A percentile compares a stretch with the other conserved stretches of the same genome.
Evolutionary conservation across 306 rosid species (phyloP).

Genomic region (Vigna nakashimae): DNA sequence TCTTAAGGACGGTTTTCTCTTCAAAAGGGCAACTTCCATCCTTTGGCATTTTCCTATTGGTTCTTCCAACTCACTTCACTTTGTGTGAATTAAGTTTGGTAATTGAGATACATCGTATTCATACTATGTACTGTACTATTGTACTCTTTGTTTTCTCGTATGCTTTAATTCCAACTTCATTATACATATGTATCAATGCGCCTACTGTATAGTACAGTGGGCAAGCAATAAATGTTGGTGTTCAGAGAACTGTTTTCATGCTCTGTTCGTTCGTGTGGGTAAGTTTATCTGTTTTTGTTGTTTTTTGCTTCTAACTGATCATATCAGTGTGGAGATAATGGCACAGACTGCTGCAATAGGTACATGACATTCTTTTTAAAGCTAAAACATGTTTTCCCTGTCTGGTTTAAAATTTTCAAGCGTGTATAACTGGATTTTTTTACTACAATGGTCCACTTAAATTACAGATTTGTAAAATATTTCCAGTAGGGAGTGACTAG

Average conservation of each 20-base stretch:
- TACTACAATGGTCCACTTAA: too few species aligned
- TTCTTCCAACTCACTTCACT: slow-evolving; percentile 42
- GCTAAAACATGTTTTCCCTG: neutral
- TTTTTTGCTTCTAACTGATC: neutral
- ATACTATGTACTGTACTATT: neutral
- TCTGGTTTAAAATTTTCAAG: too few species aligned
- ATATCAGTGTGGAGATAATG: neutral
- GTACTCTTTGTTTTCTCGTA: slow-evolving; percentile 13
- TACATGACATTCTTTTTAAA: neutral
- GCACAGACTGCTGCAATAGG: slow-evolving; percentile 6
- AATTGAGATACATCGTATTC: neutral
- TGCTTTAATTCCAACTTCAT: slow-evolving; percentile 20
- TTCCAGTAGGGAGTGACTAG: too few species aligned
- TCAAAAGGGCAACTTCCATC: slow-evolving; percentile 84
- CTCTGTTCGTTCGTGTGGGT: neutral
- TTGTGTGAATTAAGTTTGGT: slow-evolving; percentile 36
- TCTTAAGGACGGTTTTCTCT: slow-evolving; percentile 56
- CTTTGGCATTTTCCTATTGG: slow-evolving; percentile 80
- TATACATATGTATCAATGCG: neutral
- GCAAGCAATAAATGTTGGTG: slow-evolving; percentile 8
- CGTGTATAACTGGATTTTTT: too few species aligned
- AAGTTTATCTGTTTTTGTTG: too few species aligned
- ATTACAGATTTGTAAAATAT: too few species aligned
- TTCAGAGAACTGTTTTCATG: slow-evolving; percentile 34
- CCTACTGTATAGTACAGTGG: slow-evolving; percentile 9